Base-by-base conservation (phyloP, 208 protist genomes). In the Leishmania aethiopica region DNA sequence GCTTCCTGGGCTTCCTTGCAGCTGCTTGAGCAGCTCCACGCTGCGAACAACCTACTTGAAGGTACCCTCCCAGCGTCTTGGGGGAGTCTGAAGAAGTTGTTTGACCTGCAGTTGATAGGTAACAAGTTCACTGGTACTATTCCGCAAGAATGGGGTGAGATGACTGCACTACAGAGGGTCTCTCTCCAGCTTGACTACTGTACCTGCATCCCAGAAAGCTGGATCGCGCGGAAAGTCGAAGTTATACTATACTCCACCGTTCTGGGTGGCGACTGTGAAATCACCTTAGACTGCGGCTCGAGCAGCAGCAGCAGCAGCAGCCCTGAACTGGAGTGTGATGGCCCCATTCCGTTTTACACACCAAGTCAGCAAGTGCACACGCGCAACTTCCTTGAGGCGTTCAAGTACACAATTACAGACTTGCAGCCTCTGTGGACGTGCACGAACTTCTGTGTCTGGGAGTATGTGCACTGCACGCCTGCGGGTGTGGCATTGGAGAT, bases 401-500 rank as follows among this genome's bases (percentile, higher is more conserved):
- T 79, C 55, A 67, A 47, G 22, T 10, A 69, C 8, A 51, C 75
- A 13, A 51, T 79, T 17, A 2, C 25, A 22, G 42, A 57, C 37
- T n/a, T 53, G 37, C 42, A 67, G 42, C 57, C 55, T 17, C 55
- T 74, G 6, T 74, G 49, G 57, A 70, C 59, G 0, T 79, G 75
- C 40, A 45, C 59, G 35, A 79, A 79, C 59, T 69, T 79, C 59
- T 79, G 75, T 22, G 32, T 67, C 17, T 79, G 75, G 75, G 28
- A 51, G 6, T 79, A 79, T 35, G 75, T 79, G n/a, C 40, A 17
- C 32, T 79, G 75, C 60, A 55, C 75, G 6, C 75, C 59, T 15
- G 40, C 57, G 11, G 78, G 78, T 51, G 78, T 81, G 67, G 78
- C 53, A 22, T 28, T 81, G 40, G 72, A 75, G 53, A 73, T 81